phyloP scores from a whole-genome alignment of 2,329 filamentous ascomycete species.

The Sclerotinia glacialis region DNA sequence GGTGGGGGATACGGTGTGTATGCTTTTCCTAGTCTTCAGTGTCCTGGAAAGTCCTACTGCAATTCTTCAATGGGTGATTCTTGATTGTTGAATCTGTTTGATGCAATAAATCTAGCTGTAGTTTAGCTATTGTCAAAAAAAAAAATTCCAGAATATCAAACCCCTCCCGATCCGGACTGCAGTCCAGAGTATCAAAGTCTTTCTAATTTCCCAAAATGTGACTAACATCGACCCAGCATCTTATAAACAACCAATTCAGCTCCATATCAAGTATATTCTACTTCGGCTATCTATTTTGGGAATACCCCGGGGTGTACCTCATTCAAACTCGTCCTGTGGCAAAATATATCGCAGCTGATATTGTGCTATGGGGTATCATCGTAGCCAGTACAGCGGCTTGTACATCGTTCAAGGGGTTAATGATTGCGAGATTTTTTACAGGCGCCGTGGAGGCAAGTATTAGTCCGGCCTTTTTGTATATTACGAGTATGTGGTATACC shows the following conservation, averaged over 20 bases:
- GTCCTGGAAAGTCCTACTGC: no score
- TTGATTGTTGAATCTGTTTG: not conserved
- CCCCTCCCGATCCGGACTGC: no score
- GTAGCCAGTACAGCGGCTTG: conserved; percentile 41
- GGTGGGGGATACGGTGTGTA: conserved; percentile 40
- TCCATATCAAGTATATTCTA: conserved; percentile 29
- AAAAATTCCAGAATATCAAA: no score
- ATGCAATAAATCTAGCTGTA: no score
- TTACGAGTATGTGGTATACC: conserved; percentile 46
- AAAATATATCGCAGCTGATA: conserved; percentile 37
- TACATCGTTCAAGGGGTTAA: conserved; percentile 42
- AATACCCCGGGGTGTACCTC: conserved; percentile 41
- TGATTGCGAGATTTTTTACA: conserved; percentile 45
- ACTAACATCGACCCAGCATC: not conserved
- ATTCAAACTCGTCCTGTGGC: conserved; percentile 40
- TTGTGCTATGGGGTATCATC: conserved; percentile 38
- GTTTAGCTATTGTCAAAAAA: no score
- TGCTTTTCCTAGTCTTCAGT: not conserved
- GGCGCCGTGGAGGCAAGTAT: conserved; percentile 50
- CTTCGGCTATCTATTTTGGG: conserved; percentile 34
- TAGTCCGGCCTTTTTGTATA: conserved; percentile 53
- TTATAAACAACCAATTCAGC: conserved; percentile 14
- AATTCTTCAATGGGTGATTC: no score
- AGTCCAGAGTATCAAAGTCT: no score
- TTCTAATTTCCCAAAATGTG: no score